Evolutionary conservation across 805 yeast species (phyloP), one percentile per base, ranked within the genome.

Genomic region (Pichia rugopelliculosa): DNA sequence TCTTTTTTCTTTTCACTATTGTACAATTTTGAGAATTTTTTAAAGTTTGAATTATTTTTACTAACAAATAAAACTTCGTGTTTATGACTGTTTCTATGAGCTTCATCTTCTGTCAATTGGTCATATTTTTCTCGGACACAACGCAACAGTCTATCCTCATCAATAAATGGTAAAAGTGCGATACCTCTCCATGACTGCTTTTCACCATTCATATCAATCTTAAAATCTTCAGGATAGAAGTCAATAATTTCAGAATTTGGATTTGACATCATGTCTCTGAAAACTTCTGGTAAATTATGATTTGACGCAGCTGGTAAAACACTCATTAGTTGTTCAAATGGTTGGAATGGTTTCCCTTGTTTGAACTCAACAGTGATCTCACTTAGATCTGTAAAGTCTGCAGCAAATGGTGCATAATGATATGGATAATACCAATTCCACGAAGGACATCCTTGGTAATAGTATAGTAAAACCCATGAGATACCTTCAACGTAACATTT

Each of bases 351-450:
- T 47, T 73, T 71, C 8, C 96, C 96, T 41, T 53, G 50, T 10
- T 73, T 72, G 59, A 90, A 87, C 26, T 69, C 66, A 18, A 88
- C 72, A 1, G 80, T 70, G 15, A 81, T 60, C 8, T 72, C 76
- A 11, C 64, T 61, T 38, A 84, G 59, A 41, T 80, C 77, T 2
- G 65, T 71, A 58, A 93, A 86, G 64, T 93, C 99, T 6, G 83
- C 48, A 0, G 97, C 98, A 73, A 93, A 90, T 21, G 99, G 99
- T 0, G 99, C 98, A 68, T 93, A 95, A 61, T 93, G 98, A 62
- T 83, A 91, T 0, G 98, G 99, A 59, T 84, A 93, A 65, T 80
- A 93, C 99, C 99, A 93, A 47, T 82, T 82, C 99, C 99, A 93
- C 0, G 98, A 91, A 0, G 96, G 96, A 68, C 98, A 91, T 2